phyloP scores from a whole-genome alignment of 495 filamentous ascomycete genomes.

The Recurvomyces mirabilis region DNA sequence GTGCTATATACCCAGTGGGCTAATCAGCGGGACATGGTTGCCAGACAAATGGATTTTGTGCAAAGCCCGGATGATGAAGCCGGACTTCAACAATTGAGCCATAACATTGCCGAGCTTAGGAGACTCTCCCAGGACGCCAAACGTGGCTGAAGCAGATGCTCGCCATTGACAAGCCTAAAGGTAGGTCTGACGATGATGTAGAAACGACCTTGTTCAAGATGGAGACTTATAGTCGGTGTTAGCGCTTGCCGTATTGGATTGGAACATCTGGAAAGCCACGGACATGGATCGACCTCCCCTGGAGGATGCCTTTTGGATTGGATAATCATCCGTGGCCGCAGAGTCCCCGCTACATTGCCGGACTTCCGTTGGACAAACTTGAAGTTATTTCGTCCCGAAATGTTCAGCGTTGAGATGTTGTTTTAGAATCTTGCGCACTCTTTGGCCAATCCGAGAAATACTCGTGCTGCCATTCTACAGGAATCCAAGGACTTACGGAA shows the following conservation, averaged over 20 bases:
- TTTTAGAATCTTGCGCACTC: no score
- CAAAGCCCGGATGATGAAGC: slow-evolving; percentile 14
- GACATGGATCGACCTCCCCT: no score
- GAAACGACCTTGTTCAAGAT: not conserved
- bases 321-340: no score
- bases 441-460: no score
- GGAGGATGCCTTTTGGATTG: no score
- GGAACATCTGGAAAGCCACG: no score
- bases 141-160: slow-evolving; percentile 10
- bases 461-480: no score
- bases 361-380: no score
- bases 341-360: no score
- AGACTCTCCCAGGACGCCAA: slow-evolving; percentile 6
- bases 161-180: slow-evolving; percentile 1
- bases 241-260: slow-evolving; percentile 2
- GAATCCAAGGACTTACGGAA: no score
- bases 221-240: slow-evolving; percentile 1
- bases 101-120: slow-evolving; percentile 9
- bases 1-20: slow-evolving; percentile 11
- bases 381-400: no score
- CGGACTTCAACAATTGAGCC: slow-evolving; percentile 7
- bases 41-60: slow-evolving; percentile 10
- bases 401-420: no score
- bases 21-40: slow-evolving; percentile 8
- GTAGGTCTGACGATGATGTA: not conserved